These are phyloP conservation scores for Incumbomyces lentus DNA, from an alignment of 2,329 filamentous ascomycete species.

Conservation along the genomic window DNA sequence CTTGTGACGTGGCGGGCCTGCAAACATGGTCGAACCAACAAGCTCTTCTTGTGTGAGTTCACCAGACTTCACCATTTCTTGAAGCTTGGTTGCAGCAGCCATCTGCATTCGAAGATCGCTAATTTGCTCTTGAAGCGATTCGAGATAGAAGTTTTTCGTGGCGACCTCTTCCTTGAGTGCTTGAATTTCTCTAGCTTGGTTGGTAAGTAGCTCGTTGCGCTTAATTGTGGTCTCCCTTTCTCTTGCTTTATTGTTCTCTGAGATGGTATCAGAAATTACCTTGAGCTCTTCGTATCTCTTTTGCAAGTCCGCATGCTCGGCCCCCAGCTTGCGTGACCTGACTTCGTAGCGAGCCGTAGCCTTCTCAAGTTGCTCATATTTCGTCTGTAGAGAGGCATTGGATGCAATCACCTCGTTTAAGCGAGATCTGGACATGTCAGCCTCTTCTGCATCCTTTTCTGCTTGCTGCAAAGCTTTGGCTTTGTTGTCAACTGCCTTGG, in stretches of 20 bases:
- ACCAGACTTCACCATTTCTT: constrained; percentile 42
- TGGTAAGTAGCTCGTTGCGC: constrained; percentile 35
- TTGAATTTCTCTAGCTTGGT: constrained; percentile 10
- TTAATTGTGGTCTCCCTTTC: constrained; percentile 44
- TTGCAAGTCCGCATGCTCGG: constrained; percentile 64
- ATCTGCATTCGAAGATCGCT: constrained; percentile 20
- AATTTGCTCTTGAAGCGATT: constrained; percentile 18
- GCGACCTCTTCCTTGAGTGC: constrained; percentile 22
- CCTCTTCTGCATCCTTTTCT: constrained; percentile 51
- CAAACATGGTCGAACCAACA: constrained; percentile 13
- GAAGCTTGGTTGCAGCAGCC: constrained; percentile 16
- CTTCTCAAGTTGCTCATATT: constrained; percentile 55
- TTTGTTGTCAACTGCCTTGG: constrained; percentile 82
- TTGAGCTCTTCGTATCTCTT: constrained; percentile 80
- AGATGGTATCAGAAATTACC: constrained; percentile 65
- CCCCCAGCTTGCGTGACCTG: constrained; percentile 58
- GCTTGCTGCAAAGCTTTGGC: constrained; percentile 55
- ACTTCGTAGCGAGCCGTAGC: constrained; percentile 55
- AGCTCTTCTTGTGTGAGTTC: constrained; percentile 75
- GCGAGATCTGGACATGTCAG: constrained; percentile 51
- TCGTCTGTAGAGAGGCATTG: constrained; percentile 53
- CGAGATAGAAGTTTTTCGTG: constrained; percentile 18
- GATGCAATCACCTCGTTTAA: constrained; percentile 42
- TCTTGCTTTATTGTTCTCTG: constrained; percentile 64
- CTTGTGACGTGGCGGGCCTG: not conserved